Evolutionary conservation across 495 filamentous ascomycete species (phyloP).

Genomic region (Neurospora sp.): DNA sequence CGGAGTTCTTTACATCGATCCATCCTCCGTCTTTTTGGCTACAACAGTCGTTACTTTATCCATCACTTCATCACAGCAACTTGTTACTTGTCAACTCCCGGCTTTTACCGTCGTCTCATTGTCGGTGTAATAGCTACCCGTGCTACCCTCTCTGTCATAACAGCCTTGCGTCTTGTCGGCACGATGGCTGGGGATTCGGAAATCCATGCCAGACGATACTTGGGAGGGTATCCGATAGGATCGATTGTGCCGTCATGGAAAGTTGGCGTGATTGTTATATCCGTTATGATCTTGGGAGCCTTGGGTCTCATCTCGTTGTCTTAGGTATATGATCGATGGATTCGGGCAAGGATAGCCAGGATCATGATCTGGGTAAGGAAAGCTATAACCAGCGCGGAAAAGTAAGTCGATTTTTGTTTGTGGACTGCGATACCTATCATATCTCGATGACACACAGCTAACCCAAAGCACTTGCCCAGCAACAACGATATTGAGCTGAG

Average conservation of each 20-base stretch:
- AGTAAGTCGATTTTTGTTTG: background rate
- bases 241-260: background rate
- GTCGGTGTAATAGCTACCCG: background rate
- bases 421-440: background rate
- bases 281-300: background rate
- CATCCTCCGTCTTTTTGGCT: background rate
- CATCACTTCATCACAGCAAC: background rate
- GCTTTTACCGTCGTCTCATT: background rate
- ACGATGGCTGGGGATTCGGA: background rate
- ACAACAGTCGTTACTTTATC: background rate
- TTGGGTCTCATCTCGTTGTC: background rate
- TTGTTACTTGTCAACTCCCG: background rate
- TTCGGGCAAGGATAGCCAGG: background rate
- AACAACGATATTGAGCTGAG: background rate
- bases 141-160: background rate
- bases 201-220: background rate
- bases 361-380: background rate
- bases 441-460: background rate
- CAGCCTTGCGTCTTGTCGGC: background rate
- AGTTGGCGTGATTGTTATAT: background rate
- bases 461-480: background rate
- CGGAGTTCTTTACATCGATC: background rate
- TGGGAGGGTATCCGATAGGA: background rate
- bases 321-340: background rate
- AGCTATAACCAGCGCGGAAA: background rate